Evolutionary conservation across 345 rosid genomes (phyloP).

Genomic region (Melastoma malabathricum): DNA sequence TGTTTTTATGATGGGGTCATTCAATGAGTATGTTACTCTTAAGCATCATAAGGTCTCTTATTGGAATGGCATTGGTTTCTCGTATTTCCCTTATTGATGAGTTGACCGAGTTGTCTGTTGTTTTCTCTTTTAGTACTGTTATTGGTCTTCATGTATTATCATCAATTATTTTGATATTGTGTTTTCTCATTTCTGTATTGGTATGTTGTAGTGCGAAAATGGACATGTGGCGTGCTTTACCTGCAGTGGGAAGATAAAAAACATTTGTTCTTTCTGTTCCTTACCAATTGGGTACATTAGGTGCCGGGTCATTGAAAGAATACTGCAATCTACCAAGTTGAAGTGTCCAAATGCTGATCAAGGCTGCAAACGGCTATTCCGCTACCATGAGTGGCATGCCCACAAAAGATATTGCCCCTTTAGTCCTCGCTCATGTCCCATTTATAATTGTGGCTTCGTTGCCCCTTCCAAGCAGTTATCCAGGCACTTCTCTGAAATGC

Average conservation of each 20-base stretch:
- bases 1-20: no score
- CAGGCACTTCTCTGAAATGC: conserved; percentile 24
- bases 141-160: no score
- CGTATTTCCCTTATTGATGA: no score
- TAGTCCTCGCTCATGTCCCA: conserved; percentile 45
- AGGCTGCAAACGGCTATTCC: conserved; percentile 27
- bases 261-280: conserved; percentile 39
- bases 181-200: background rate
- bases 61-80: no score
- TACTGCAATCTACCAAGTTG: conserved; percentile 27
- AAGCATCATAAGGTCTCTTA: no score
- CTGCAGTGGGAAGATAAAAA: conserved; percentile 34
- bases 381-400: conserved; percentile 17
- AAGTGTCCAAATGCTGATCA: conserved; percentile 27
- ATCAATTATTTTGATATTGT: no score
- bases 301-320: conserved; percentile 46
- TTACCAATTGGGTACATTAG: conserved; percentile 40
- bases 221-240: conserved; percentile 47
- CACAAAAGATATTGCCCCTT: conserved; percentile 31
- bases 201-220: conserved; percentile 43
- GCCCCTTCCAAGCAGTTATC: conserved; percentile 26
- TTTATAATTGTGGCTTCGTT: conserved; percentile 22
- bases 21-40: no score
- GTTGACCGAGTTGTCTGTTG: no score
- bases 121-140: no score